A percentile compares a stretch with the other conserved stretches of the same genome.
phyloP scores from a whole-genome alignment of 1,139 yeast species.

The Diutina scorzettiae region DNA sequence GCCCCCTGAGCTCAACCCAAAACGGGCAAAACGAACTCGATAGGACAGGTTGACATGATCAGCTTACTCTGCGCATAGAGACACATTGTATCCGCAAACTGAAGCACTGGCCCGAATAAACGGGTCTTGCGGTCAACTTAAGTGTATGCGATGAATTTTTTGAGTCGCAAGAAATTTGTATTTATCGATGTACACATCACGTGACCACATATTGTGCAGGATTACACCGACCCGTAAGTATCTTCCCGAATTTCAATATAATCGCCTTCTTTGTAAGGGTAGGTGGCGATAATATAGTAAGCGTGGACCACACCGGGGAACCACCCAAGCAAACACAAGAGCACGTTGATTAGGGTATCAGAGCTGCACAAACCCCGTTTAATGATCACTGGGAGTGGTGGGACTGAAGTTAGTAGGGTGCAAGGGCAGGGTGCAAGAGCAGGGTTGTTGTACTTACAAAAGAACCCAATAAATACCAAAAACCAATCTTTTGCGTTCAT shows the following conservation, averaged over 20 bases:
- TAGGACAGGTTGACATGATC: neutral
- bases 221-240: neutral
- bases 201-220: neutral
- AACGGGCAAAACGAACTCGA: neutral
- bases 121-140: constrained; percentile 11
- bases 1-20: neutral
- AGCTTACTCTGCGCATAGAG: constrained; percentile 34
- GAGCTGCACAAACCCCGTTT: constrained; percentile 65
- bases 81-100: constrained; percentile 34
- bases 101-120: constrained; percentile 8
- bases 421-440: neutral
- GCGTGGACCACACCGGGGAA: constrained; percentile 69
- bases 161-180: too few species aligned
- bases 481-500: constrained; percentile 74
- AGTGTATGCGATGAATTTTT: constrained; percentile 8
- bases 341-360: constrained; percentile 61
- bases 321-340: constrained; percentile 66
- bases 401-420: constrained; percentile 28
- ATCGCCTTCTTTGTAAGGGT: constrained; percentile 33
- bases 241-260: constrained; percentile 4
- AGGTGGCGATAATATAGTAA: constrained; percentile 44
- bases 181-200: neutral
- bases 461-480: constrained; percentile 65
- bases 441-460: constrained; percentile 15
- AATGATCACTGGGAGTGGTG: constrained; percentile 73